Conservation (phyloP, 768 basidiomycete species). For the Sarcomyxa edulis region DNA sequence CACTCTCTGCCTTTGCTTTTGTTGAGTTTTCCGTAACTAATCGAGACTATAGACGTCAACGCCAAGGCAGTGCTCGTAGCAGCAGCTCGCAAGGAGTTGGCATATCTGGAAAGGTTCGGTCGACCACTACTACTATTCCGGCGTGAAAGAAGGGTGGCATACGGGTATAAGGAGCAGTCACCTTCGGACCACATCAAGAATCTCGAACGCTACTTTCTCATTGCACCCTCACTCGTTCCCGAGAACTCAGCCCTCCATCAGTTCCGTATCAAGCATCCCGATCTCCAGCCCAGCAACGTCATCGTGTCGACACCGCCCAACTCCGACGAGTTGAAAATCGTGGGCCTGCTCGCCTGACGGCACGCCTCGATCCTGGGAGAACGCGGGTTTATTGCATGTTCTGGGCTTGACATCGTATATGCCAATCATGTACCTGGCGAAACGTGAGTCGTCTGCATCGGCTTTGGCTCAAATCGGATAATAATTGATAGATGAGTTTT, state of each 20-base stretch:
- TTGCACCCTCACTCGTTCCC: slow-evolving; percentile 40
- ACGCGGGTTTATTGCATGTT: too few species aligned
- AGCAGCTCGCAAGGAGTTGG: slow-evolving; percentile 41
- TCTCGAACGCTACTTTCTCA: slow-evolving; percentile 40
- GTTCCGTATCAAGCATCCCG: slow-evolving; percentile 50
- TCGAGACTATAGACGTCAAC: slow-evolving; percentile 33
- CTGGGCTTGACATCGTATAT: too few species aligned
- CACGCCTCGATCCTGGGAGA: slow-evolving; percentile 50
- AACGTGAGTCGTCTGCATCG: too few species aligned
- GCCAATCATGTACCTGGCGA: too few species aligned
- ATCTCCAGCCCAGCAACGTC: slow-evolving; percentile 47
- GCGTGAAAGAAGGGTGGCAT: slow-evolving; percentile 35
- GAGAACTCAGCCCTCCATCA: slow-evolving; percentile 27
- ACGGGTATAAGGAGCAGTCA: slow-evolving; percentile 38
- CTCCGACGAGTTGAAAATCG: slow-evolving; percentile 35
- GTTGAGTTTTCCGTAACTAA: slow-evolving; percentile 23
- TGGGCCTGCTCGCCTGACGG: slow-evolving; percentile 50
- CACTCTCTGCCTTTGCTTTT: slow-evolving; percentile 25
- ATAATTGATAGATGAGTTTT: too few species aligned
- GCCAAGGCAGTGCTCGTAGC: slow-evolving; percentile 34
- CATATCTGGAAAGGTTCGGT: slow-evolving; percentile 44
- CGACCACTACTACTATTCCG: slow-evolving; percentile 39
- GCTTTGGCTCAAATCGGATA: too few species aligned
- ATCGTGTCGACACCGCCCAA: slow-evolving; percentile 38
- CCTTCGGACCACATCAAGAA: slow-evolving; percentile 43